Evolutionary conservation across 2,329 filamentous ascomycete species (phyloP).

Genomic region (Aspergillus ustus): DNA sequence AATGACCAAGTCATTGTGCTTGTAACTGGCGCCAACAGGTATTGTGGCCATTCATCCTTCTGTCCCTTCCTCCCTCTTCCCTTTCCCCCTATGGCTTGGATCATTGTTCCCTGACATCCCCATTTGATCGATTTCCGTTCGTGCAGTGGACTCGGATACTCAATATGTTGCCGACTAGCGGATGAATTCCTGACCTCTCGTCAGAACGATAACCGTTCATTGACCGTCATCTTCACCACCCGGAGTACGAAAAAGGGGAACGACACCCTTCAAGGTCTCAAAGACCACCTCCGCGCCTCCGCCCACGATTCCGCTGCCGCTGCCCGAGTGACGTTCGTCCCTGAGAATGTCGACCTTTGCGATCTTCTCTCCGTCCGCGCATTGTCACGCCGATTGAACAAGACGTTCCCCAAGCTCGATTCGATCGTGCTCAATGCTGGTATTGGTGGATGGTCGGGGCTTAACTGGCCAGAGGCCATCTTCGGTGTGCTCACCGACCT

Average conservation of each 20-base stretch:
- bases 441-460: slow-evolving; percentile 81
- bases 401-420: slow-evolving; percentile 71
- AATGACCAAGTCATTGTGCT: slow-evolving; percentile 57
- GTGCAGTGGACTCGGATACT: slow-evolving; percentile 80
- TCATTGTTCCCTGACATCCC: slow-evolving; percentile 15
- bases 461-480: slow-evolving; percentile 69
- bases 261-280: slow-evolving; percentile 70
- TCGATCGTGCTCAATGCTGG: slow-evolving; percentile 84
- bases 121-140: slow-evolving; percentile 17
- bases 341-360: slow-evolving; percentile 63
- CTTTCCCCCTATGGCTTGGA: not conserved
- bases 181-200: slow-evolving; percentile 82
- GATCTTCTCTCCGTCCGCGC: slow-evolving; percentile 60
- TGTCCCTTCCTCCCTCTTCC: not conserved
- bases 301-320: slow-evolving; percentile 44
- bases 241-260: slow-evolving; percentile 74
- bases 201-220: slow-evolving; percentile 64
- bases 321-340: slow-evolving; percentile 54
- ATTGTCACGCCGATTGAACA: slow-evolving; percentile 56
- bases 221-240: slow-evolving; percentile 83
- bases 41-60: slow-evolving; percentile 25
- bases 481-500: slow-evolving; percentile 65
- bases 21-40: slow-evolving; percentile 88
- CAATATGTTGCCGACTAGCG: slow-evolving; percentile 81
- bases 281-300: slow-evolving; percentile 61